These are phyloP conservation scores for Rhododendron mucronatum DNA, from an alignment of 148 eudicot species.

Conservation along the genomic window DNA sequence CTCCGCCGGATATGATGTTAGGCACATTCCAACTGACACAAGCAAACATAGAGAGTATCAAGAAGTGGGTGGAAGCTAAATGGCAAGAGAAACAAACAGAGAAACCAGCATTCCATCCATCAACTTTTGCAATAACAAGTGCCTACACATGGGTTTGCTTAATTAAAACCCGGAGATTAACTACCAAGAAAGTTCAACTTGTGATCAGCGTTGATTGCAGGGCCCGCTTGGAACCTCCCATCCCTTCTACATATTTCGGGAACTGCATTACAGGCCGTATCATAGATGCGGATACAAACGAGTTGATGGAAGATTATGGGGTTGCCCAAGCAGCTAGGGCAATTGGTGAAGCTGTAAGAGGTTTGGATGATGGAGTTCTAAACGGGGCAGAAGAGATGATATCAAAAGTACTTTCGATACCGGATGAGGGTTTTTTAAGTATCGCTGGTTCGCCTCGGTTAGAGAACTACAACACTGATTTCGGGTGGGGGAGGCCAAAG, in stretches of 20 bases:
- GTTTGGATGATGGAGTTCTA: neutral
- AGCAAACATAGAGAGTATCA: conserved; percentile 4
- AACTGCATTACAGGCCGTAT: neutral
- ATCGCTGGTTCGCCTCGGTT: conserved; percentile 9
- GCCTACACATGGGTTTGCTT: conserved; percentile 17
- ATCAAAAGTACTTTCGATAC: neutral
- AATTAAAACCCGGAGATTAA: neutral
- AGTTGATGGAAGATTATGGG: conserved; percentile 12
- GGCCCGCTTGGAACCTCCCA: conserved; percentile 8
- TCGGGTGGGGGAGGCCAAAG: conserved; percentile 12
- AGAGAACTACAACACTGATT: neutral
- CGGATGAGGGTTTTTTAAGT: neutral
- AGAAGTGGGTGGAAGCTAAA: neutral
- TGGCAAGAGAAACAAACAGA: neutral
- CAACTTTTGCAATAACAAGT: conserved; percentile 4
- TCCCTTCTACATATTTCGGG: conserved; percentile 12
- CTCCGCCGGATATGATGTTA: neutral
- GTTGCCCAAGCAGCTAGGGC: neutral
- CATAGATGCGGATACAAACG: neutral
- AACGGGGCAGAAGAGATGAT: neutral
- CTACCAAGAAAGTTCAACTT: neutral
- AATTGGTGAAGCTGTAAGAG: neutral
- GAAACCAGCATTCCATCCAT: neutral
- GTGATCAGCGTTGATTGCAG: conserved; percentile 11
- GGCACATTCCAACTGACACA: conserved; percentile 8